These are phyloP conservation scores for Fusarium citri DNA, from an alignment of 2,329 filamentous ascomycete species.

Conservation along the genomic window DNA sequence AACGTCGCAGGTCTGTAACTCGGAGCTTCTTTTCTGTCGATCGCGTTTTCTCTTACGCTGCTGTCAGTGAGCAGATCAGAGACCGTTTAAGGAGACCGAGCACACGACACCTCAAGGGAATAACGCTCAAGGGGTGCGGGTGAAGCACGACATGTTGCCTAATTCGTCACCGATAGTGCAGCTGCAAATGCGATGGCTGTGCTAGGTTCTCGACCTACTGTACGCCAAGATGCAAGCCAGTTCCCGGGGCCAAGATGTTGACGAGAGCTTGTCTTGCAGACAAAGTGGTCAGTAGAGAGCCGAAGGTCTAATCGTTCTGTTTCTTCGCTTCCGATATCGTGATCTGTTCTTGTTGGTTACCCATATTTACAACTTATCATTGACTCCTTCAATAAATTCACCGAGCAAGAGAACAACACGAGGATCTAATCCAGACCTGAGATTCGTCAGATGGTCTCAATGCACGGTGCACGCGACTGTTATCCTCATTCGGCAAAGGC, in stretches of 20 bases:
- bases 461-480: slow-evolving; percentile 34
- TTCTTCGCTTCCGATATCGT: background rate
- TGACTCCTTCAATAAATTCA: background rate
- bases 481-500: slow-evolving; percentile 24
- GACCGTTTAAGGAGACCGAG: slow-evolving; percentile 1
- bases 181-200: background rate
- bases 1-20: slow-evolving; percentile 15
- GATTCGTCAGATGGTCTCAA: background rate
- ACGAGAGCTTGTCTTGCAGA: background rate
- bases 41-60: background rate
- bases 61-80: slow-evolving; percentile 5
- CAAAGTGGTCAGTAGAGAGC: background rate
- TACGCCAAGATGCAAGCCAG: slow-evolving; percentile 21
- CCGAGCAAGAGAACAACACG: background rate
- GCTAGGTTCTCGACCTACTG: slow-evolving; percentile 1
- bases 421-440: background rate
- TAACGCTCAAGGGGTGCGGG: background rate
- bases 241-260: background rate
- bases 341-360: background rate
- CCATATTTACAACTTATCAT: background rate
- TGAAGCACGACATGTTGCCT: slow-evolving; percentile 40
- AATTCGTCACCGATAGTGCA: slow-evolving; percentile 35
- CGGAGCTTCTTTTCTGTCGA: slow-evolving; percentile 3
- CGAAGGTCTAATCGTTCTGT: background rate
- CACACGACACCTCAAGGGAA: slow-evolving; percentile 7